phyloP scores from a whole-genome alignment of 345 rosid species.

The Moricandia moricandioides region DNA sequence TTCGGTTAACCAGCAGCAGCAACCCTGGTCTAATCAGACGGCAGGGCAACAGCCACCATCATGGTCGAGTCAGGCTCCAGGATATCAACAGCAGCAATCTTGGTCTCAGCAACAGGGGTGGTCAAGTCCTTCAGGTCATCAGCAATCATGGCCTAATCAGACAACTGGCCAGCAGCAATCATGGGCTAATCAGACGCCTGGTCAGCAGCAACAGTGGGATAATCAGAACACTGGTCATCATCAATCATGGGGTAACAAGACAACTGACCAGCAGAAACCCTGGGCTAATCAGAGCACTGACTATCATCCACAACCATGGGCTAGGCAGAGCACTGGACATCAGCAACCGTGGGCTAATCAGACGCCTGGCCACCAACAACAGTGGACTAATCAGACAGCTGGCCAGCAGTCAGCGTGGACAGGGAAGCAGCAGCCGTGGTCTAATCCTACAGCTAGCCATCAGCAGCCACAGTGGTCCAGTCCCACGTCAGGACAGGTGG shows the following conservation, averaged over 20 bases:
- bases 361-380: constrained; percentile 19
- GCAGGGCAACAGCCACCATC: constrained; percentile 30
- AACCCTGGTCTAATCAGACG: constrained; percentile 25
- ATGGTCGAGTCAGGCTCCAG: constrained; percentile 29
- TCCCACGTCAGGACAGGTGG: not conserved
- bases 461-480: constrained; percentile 24
- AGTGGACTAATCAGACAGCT: constrained; percentile 26
- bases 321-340: not conserved
- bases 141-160: constrained; percentile 20
- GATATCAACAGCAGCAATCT: constrained; percentile 28
- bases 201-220: constrained; percentile 1
- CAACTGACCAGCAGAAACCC: constrained; percentile 17
- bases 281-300: constrained; percentile 29
- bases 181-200: not conserved
- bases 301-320: constrained; percentile 32
- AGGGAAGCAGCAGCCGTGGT: constrained; percentile 12
- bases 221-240: constrained; percentile 26
- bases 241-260: constrained; percentile 22
- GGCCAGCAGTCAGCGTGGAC: too few relatives aligned
- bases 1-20: constrained; percentile 33
- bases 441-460: not conserved
- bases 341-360: constrained; percentile 21
- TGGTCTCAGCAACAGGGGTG: constrained; percentile 29
- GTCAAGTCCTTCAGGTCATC: constrained; percentile 30
- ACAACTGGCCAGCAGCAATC: constrained; percentile 16